Evolutionary conservation across 371 early-diverging fungal genomes (phyloP), one percentile per base, ranked within the genome.

Genomic region (Lichtheimia corymbifera): DNA sequence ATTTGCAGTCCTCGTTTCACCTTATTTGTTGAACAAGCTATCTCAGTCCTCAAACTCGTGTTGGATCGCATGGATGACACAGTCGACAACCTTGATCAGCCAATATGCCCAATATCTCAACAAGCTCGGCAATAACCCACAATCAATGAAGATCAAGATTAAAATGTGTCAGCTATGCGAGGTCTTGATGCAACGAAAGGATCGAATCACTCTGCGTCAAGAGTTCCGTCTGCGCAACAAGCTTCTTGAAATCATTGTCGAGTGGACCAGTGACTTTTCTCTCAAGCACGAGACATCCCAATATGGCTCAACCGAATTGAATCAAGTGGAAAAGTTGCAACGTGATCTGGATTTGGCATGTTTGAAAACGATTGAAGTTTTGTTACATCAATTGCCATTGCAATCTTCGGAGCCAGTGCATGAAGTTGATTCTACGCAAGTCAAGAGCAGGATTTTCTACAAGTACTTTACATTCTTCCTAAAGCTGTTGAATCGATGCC

Each of bases 391-490:
- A 61, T 72, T 97, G 30, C 95, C 95, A 2, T 76, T 97, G 22
- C 93, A 93, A 59, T 87, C 93, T 5, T 79, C 88, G 56, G 91
- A 90, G 47, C 80, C 82, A 4, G 74, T 83, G 0, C 85, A 79
- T 50, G 91, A 88, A 55, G 72, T 78, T 3, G 89, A 88, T 41
- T 74, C 89, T 30, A 75, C 80, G 9, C 88, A 88, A 62, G 82
- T 86, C 65, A 92, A 94, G 52, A 85, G 88, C 47, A 76, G 88
- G 47, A 83, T 93, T 5, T 96, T 95, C 68, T 90, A 87, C 72
- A 88, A 91, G 42, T 94, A 95, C 73, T 91, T 95, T 70, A 82
- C 87, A 30, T 95, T 95, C 74, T 95, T 96, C 70, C 72, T 97
- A 53, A 92, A 92, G 59, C 76, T 95, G 20, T 72, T 96, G 54